A percentile compares a stretch with the other conserved stretches of the same genome.
phyloP scores from a whole-genome alignment of 495 filamentous ascomycete genomes.

The Aspergillus asperescens region DNA sequence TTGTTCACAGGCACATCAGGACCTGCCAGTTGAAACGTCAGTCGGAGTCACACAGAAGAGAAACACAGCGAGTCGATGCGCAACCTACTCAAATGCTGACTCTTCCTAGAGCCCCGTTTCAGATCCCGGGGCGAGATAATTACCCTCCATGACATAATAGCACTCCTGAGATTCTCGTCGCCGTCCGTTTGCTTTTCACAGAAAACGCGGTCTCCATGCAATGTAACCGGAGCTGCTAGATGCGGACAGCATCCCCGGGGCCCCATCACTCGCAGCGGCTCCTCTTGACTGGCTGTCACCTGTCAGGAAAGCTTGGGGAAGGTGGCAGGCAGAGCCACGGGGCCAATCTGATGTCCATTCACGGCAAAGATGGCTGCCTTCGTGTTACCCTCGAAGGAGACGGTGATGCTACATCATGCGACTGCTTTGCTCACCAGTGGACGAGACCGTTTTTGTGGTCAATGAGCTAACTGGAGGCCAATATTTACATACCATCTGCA shows the following conservation, averaged over 20 bases:
- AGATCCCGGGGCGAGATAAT: neutral
- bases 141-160: neutral
- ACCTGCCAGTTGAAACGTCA: neutral
- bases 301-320: neutral
- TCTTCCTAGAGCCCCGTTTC: neutral
- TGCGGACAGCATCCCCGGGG: neutral
- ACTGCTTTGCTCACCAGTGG: neutral
- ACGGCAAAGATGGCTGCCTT: conserved; percentile 1
- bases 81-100: conserved; percentile 6
- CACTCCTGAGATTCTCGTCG: neutral
- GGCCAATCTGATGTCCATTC: conserved; percentile 5
- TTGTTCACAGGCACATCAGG: neutral
- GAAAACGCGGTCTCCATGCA: conserved; percentile 8
- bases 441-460: neutral
- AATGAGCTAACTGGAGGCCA: neutral
- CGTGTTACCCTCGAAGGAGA: conserved; percentile 14
- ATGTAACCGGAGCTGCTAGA: conserved; percentile 16
- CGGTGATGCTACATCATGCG: conserved; percentile 15
- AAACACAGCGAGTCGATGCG: conserved; percentile 1
- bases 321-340: neutral
- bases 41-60: conserved; percentile 9
- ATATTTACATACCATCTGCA: conserved; percentile 4
- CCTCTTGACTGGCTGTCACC: neutral
- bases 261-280: neutral
- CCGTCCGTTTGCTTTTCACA: neutral